These are phyloP conservation scores for Pisolithus orientalis DNA, from an alignment of 768 basidiomycete species.

Conservation along the genomic window DNA sequence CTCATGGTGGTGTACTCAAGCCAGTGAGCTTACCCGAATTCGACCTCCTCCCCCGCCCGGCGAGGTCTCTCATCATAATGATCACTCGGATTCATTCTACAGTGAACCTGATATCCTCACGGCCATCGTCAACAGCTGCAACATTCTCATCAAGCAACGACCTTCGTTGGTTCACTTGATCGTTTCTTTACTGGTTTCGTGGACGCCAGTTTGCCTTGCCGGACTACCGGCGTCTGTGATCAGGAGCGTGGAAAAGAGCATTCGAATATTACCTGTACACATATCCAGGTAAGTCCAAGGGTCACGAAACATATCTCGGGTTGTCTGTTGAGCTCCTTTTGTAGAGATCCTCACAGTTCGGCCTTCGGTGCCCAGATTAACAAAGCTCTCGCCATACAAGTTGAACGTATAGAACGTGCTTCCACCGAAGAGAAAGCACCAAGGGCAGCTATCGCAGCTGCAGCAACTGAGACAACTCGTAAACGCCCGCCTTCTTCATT, in stretches of 20 bases:
- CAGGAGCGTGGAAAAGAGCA: conserved; percentile 84
- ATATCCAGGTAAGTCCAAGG: conserved; percentile 57
- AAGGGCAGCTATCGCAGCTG: conserved; percentile 34
- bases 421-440: conserved; percentile 64
- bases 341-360: conserved; percentile 51
- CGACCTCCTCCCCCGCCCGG: background rate
- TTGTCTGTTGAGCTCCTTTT: conserved; percentile 7
- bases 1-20: conserved; percentile 71
- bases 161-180: conserved; percentile 68
- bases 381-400: conserved; percentile 67
- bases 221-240: conserved; percentile 54
- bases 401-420: conserved; percentile 72
- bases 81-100: background rate
- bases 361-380: conserved; percentile 67
- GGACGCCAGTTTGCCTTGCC: conserved; percentile 72
- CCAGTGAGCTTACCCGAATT: conserved; percentile 47
- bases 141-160: conserved; percentile 69
- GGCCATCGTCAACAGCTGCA: conserved; percentile 83
- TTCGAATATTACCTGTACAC: conserved; percentile 77
- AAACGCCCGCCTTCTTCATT: conserved; percentile 48
- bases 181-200: conserved; percentile 68
- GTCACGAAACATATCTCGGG: background rate
- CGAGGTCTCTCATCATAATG: background rate
- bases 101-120: conserved; percentile 81
- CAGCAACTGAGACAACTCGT: conserved; percentile 39